Evolutionary conservation across 208 protist species (phyloP).

Genomic region (Phytomonas francai): DNA sequence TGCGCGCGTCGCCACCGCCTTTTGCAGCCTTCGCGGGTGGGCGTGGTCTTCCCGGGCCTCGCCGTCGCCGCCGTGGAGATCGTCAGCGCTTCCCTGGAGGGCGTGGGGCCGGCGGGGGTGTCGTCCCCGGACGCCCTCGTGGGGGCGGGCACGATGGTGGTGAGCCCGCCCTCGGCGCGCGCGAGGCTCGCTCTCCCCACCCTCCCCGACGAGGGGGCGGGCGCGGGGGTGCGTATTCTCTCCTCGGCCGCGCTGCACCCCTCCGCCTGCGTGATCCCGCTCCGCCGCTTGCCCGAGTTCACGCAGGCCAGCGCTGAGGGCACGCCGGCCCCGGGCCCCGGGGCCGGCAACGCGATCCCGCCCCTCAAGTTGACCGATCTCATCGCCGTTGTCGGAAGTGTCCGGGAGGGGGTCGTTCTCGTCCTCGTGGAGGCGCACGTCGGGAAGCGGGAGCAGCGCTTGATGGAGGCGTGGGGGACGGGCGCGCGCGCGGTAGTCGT

Average conservation of each 20-base stretch:
- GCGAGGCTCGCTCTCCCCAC: not conserved
- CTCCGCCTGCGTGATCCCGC: slow-evolving; percentile 32
- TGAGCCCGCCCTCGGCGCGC: slow-evolving; percentile 9
- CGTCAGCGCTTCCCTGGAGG: slow-evolving; percentile 8
- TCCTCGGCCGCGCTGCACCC: slow-evolving; percentile 12
- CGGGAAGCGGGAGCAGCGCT: slow-evolving; percentile 15
- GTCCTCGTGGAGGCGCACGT: slow-evolving; percentile 40
- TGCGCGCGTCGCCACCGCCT: slow-evolving; percentile 8
- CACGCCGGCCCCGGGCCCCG: not conserved
- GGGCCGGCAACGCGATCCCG: slow-evolving; percentile 6
- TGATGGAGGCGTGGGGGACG: slow-evolving; percentile 39
- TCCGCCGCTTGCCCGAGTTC: slow-evolving; percentile 22
- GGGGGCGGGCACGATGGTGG: slow-evolving; percentile 19
- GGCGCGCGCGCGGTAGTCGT: slow-evolving; percentile 32
- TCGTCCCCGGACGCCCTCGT: slow-evolving; percentile 2
- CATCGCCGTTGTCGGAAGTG: slow-evolving; percentile 2
- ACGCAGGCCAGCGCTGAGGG: not conserved
- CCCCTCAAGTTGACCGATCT: not conserved
- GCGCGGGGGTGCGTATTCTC: slow-evolving; percentile 11
- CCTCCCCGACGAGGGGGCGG: too few relatives aligned
- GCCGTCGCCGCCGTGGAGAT: slow-evolving; percentile 33
- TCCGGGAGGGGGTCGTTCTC: slow-evolving; percentile 21
- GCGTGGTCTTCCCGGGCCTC: slow-evolving; percentile 28
- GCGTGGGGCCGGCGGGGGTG: not conserved
- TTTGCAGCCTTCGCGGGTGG: slow-evolving; percentile 7